Evolutionary conservation across 23 red algal genomes (phyloP).

Genomic region (Chondrus crispus): DNA sequence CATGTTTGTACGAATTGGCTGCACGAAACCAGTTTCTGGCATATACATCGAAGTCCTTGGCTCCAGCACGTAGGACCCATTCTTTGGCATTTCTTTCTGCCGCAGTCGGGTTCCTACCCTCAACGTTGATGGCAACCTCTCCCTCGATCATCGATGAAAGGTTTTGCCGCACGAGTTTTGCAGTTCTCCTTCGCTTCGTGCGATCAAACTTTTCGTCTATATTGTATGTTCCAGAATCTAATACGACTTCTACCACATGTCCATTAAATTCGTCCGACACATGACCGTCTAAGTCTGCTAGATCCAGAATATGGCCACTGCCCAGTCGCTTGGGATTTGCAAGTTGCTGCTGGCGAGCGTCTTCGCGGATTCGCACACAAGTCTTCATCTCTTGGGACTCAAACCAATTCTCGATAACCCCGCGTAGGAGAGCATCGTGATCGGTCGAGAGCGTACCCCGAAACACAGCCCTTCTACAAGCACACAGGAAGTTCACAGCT

Average conservation of each 20-base stretch:
- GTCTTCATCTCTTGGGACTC: constrained; percentile 16
- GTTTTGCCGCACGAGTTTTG: background rate
- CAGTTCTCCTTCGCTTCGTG: background rate
- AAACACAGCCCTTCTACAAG: background rate
- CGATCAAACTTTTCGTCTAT: background rate
- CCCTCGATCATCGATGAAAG: constrained; percentile 37
- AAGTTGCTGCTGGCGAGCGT: background rate
- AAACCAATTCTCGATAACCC: constrained; percentile 13
- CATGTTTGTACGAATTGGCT: no score
- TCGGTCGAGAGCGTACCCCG: background rate
- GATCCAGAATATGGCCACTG: no score
- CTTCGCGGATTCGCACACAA: background rate
- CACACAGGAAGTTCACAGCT: constrained; percentile 1
- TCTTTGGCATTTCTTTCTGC: constrained; percentile 17
- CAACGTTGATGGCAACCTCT: constrained; percentile 16
- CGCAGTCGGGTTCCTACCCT: constrained; percentile 18
- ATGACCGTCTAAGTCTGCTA: background rate
- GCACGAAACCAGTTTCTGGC: constrained; percentile 28
- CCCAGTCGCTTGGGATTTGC: no score
- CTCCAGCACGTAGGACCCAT: constrained; percentile 13
- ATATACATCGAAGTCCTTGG: constrained; percentile 11
- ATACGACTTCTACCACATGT: background rate
- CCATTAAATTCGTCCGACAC: background rate
- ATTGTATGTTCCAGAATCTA: no score
- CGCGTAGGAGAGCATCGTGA: background rate